Evolutionary conservation across 2,329 filamentous ascomycete genomes (phyloP).

Genomic region (Trichoderma simmonsii): DNA sequence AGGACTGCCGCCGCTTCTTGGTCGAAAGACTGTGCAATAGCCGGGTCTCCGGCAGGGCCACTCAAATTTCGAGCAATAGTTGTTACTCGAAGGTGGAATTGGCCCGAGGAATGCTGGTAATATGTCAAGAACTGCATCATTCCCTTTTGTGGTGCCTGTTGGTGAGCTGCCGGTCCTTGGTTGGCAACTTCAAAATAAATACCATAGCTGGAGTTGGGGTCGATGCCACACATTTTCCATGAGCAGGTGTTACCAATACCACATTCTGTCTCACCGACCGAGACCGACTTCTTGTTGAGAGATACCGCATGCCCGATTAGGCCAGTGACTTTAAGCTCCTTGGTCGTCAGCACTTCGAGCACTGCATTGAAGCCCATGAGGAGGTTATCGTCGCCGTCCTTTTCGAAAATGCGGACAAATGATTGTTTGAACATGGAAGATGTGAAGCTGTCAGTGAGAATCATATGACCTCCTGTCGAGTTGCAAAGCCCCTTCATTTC

Average conservation of each 20-base stretch:
- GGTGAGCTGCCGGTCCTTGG: conserved; percentile 82
- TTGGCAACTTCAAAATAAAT: conserved; percentile 97
- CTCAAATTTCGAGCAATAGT: conserved; percentile 89
- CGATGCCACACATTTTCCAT: conserved; percentile 99
- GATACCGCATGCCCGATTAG: conserved; percentile 96
- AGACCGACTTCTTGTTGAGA: conserved; percentile 95
- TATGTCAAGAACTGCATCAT: conserved; percentile 99
- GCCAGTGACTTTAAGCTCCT: conserved; percentile 96
- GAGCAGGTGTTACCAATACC: conserved; percentile 98
- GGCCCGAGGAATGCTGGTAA: conserved; percentile 94
- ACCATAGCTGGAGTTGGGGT: conserved; percentile 88
- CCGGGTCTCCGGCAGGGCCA: conserved; percentile 89
- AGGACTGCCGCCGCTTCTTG: conserved; percentile 96
- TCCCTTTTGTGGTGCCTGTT: conserved; percentile 83
- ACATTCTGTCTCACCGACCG: conserved; percentile 95
- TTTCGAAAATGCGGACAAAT: conserved; percentile 94
- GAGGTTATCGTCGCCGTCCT: conserved; percentile 90
- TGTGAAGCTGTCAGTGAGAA: conserved; percentile 96
- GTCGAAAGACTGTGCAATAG: conserved; percentile 94
- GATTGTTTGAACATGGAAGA: conserved; percentile 99
- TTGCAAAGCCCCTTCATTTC: conserved; percentile 99
- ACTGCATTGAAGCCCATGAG: conserved; percentile 98
- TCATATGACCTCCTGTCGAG: conserved; percentile 96
- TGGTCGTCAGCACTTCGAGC: conserved; percentile 92
- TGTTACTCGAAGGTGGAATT: conserved; percentile 93